These are phyloP conservation scores for Xylariaceae sp. DNA, from an alignment of 2,329 filamentous ascomycete genomes.

Conservation along the genomic window DNA sequence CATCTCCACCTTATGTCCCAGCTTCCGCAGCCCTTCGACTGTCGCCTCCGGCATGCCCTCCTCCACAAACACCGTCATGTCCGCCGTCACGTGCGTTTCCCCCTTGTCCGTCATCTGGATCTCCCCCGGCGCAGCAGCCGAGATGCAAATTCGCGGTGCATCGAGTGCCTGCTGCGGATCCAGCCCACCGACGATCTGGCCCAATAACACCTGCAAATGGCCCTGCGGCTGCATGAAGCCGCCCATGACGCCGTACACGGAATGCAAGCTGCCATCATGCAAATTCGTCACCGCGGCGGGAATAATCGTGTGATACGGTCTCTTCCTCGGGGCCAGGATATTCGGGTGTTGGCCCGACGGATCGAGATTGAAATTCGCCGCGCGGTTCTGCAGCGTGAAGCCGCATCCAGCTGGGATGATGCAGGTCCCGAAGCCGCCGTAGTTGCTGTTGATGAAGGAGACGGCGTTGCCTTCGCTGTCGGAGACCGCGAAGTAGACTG, in stretches of 20 bases:
- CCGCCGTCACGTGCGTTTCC: too few relatives aligned
- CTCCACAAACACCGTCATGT: slow-evolving; percentile 69
- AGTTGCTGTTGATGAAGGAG: slow-evolving; percentile 96
- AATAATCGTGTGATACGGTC: slow-evolving; percentile 97
- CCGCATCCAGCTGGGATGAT: slow-evolving; percentile 84
- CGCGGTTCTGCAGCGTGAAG: slow-evolving; percentile 92
- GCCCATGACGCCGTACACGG: slow-evolving; percentile 93
- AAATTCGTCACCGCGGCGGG: slow-evolving; percentile 81
- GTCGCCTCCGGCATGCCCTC: slow-evolving; percentile 70
- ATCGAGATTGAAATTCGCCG: slow-evolving; percentile 74
- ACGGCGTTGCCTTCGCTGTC: slow-evolving; percentile 83
- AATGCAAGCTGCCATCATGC: slow-evolving; percentile 68
- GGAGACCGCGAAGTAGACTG: slow-evolving; percentile 86
- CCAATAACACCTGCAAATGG: slow-evolving; percentile 86
- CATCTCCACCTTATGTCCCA: slow-evolving; percentile 71
- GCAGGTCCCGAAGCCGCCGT: slow-evolving; percentile 77
- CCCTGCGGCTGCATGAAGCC: slow-evolving; percentile 98
- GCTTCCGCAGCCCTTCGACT: slow-evolving; percentile 56
- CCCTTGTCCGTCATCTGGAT: slow-evolving; percentile 31
- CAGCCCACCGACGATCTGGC: slow-evolving; percentile 76
- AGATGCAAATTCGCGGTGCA: slow-evolving; percentile 84
- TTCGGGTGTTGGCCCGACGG: slow-evolving; percentile 63
- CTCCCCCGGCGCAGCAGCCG: slow-evolving; percentile 61
- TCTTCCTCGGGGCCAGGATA: slow-evolving; percentile 69
- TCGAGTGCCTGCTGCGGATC: slow-evolving; percentile 86